These are phyloP conservation scores for Aureobasidium vineae DNA, from an alignment of 2,329 filamentous ascomycete genomes.

Conservation along the genomic window DNA sequence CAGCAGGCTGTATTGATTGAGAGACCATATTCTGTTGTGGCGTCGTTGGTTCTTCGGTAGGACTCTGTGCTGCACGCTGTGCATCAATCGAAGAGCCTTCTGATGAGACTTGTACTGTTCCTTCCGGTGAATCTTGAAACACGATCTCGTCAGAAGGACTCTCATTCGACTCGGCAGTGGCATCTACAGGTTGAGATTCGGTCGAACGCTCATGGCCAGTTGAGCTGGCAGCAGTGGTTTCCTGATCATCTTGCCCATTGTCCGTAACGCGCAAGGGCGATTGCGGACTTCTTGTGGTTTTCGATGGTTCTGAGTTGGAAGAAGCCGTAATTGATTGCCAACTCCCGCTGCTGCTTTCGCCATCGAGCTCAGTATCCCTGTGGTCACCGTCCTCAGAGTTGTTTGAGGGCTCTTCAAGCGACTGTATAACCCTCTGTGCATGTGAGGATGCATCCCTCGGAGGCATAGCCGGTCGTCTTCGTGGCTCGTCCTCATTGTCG, in stretches of 20 bases:
- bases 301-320: neutral
- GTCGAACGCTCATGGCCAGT: neutral
- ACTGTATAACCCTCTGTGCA: slow-evolving; percentile 17
- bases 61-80: neutral
- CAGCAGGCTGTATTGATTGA: neutral
- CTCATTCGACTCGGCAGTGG: neutral
- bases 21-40: neutral
- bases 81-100: no score
- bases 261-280: neutral
- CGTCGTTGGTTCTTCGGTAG: neutral
- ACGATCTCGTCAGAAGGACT: neutral
- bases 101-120: neutral
- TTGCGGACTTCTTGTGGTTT: neutral
- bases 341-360: slow-evolving; percentile 6
- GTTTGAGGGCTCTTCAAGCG: neutral
- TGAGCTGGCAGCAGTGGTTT: neutral
- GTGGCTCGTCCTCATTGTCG: neutral
- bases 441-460: slow-evolving; percentile 20
- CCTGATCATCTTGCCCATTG: neutral
- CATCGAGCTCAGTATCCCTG: neutral
- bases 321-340: slow-evolving; percentile 8
- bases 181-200: neutral
- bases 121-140: neutral
- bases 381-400: neutral
- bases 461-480: slow-evolving; percentile 12